phyloP scores from a whole-genome alignment of 768 basidiomycete genomes.

The Suillus decipiens region DNA sequence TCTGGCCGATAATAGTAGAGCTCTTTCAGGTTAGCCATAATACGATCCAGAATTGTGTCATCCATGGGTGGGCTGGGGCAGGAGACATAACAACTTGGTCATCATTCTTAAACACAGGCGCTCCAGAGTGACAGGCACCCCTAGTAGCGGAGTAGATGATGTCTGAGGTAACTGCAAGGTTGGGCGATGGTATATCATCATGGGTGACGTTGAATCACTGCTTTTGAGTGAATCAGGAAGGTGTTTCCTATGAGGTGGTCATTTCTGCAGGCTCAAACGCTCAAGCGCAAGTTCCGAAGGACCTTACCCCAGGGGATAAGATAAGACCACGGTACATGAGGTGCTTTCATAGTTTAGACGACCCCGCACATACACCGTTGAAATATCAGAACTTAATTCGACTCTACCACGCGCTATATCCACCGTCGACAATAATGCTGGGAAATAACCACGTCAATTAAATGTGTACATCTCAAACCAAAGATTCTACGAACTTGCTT shows the following conservation, averaged over 20 bases:
- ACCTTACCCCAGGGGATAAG: background rate
- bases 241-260: slow-evolving; percentile 3
- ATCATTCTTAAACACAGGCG: slow-evolving; percentile 29
- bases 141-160: slow-evolving; percentile 60
- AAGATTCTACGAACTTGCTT: slow-evolving; percentile 60
- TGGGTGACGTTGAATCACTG: slow-evolving; percentile 28
- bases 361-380: background rate
- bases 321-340: background rate
- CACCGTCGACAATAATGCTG: slow-evolving; percentile 15
- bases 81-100: slow-evolving; percentile 12
- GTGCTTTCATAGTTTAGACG: background rate
- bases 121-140: slow-evolving; percentile 64
- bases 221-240: background rate
- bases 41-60: slow-evolving; percentile 43
- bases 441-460: background rate
- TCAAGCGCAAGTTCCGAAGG: background rate
- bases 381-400: background rate
- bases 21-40: slow-evolving; percentile 59
- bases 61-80: slow-evolving; percentile 18
- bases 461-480: background rate
- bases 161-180: slow-evolving; percentile 42
- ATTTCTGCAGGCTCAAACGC: background rate
- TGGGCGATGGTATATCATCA: slow-evolving; percentile 47
- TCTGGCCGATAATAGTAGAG: slow-evolving; percentile 57
- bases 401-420: slow-evolving; percentile 13